Base-by-base conservation (phyloP, 129 eudicot species). In the Flaveria brownii region DNA sequence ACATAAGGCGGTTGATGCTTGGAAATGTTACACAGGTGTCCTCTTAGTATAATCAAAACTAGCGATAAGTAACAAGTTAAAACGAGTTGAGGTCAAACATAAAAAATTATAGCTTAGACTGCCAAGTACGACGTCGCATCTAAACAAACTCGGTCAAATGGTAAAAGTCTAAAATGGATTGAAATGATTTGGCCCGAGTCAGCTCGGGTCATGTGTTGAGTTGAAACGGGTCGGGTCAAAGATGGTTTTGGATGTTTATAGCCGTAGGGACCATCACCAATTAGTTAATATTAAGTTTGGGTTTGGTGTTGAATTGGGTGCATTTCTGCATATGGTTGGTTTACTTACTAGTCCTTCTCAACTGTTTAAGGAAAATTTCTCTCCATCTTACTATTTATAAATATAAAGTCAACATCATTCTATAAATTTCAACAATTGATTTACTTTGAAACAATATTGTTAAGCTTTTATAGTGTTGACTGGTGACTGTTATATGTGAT, bases 311-410 rank as follows among this genome's bases (percentile, higher is more conserved):
- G 50, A 20, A 20, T 9, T 45, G 50, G 50, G 49, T 45, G 49
- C 49, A 45, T 45, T 45, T 45, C 49, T 45, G 13, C 50, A 45
- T 9, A 45, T 45, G 54, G 70, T 80, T 80, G 78, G 78, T 72
- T 72, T 28, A 79, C 68, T 23, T 39, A 49, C 81, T 69, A n/a
- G 70, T 43, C 51, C 60, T 80, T 80, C 46, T 45, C 79, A 73
- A 80, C 79, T 18, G 15, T 66, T 63, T 15, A 17, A 49, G 46
- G 68, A 63, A 41, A 72, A 64, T 79, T 22, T 54, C 28, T 20
- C 82, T 25, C 68, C 59, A n/a, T 23, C 18, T 42, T 64, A n/a
- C 75, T 55, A 73, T 26, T 52, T 73, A 43, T 41, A 72, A 28
- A 63, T n/a, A 50, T 13, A 14, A 52, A 41, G 57, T 67, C 57